Evolutionary conservation across 148 eudicot species (phyloP), one percentile per base, ranked within the genome.

Genomic region (Rhododendron molle): DNA sequence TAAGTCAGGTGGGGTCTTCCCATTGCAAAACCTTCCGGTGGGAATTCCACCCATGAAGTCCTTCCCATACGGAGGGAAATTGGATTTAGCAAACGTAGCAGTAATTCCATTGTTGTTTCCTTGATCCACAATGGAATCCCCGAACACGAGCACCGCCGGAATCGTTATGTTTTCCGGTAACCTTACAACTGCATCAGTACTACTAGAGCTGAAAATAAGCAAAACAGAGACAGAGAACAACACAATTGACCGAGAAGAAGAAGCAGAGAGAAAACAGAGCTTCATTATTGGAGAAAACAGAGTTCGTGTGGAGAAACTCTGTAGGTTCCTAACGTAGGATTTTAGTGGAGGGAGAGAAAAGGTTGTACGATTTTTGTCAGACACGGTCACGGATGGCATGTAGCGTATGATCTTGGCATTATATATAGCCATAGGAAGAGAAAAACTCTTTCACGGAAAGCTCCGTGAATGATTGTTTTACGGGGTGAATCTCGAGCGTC

Each of bases 1-100:
- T 16, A 95, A 84, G 83, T 95, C 98, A 0, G 96, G 81, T 5
- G 98, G 98, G 12, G 95, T 92, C 71, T 87, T 92, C 18, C 92
- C 96, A 78, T 95, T 95, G 92, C 89, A 40, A 85, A 94, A 95
- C 82, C 96, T 89, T 28, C 98, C 98, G 2, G 94, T 94, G 4
- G 98, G 87, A 23, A 83, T 12, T 23, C 91, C 92, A 69, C 90
- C 96, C 47, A 47, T 43, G 47, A 95, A 93, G 83, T 94, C 92
- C 81, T 81, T 85, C 38, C 97, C 97, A 82, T 94, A 94, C 11
- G 97, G 97, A 34, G 89, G 86, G 83, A 88, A 89, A 84, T 94
- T 84, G 81, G 90, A 85, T 78, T 91, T 92, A 7, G 89, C 30
- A 23, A 90, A 0, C 0, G 95, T 89, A 8, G 60, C 26, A 2